Percentiles rank a stretch among this genome's conserved stretches.
Evolutionary conservation across 352 stramenopile genomes (phyloP).

Genomic region (Pythium oligandrum): DNA sequence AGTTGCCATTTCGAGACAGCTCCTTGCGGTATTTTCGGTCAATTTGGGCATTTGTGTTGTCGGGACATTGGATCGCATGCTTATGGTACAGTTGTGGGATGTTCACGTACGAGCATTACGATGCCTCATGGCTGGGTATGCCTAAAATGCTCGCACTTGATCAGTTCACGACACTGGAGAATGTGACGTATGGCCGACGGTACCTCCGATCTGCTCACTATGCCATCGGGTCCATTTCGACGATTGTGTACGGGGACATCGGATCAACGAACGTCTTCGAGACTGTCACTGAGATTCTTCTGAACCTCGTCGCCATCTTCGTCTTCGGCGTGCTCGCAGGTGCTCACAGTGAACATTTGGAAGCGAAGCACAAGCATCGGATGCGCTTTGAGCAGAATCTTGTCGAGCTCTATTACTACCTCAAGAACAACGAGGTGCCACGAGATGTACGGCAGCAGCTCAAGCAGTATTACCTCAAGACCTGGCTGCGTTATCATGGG

Average conservation of each 20-base stretch:
- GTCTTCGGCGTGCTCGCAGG: constrained; percentile 64
- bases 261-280: constrained; percentile 58
- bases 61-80: constrained; percentile 66
- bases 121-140: constrained; percentile 52
- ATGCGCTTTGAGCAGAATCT: constrained; percentile 75
- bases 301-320: constrained; percentile 65
- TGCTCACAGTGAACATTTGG: constrained; percentile 54
- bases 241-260: constrained; percentile 68
- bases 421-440: constrained; percentile 56
- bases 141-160: constrained; percentile 50
- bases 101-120: constrained; percentile 37
- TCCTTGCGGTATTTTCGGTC: constrained; percentile 49
- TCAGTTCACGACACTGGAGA: constrained; percentile 30
- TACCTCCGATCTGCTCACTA: constrained; percentile 66
- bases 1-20: constrained; percentile 40
- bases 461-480: constrained; percentile 66
- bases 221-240: constrained; percentile 55
- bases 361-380: constrained; percentile 59
- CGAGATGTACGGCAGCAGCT: constrained; percentile 41
- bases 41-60: constrained; percentile 41
- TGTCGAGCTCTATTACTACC: constrained; percentile 53
- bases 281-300: constrained; percentile 42
- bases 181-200: constrained; percentile 32
- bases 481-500: constrained; percentile 64
- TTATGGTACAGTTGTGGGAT: constrained; percentile 52